phyloP scores from a whole-genome alignment of 2,329 filamentous ascomycete species.

The Neofusicoccum cordaticola region DNA sequence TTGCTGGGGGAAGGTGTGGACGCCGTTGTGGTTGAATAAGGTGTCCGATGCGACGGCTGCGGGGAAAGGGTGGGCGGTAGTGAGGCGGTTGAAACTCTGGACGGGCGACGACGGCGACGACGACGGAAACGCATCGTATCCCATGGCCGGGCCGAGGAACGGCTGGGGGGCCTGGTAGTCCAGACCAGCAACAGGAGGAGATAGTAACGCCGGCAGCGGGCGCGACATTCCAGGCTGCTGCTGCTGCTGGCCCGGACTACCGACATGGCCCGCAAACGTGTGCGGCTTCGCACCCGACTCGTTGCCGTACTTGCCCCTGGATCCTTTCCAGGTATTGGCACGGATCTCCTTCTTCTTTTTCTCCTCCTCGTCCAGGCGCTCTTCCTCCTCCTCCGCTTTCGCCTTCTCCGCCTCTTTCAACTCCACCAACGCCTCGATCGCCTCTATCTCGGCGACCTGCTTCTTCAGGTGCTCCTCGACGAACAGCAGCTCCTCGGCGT shows the following conservation, averaged over 20 bases:
- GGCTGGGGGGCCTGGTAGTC: too few relatives aligned
- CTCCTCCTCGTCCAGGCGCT: neutral
- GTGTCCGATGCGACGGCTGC: too few relatives aligned
- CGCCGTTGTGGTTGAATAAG: too few relatives aligned
- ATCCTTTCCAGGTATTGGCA: neutral
- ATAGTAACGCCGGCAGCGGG: neutral
- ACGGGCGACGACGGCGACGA: too few relatives aligned
- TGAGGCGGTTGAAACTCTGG: too few relatives aligned
- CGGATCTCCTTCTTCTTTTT: neutral
- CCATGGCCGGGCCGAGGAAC: too few relatives aligned
- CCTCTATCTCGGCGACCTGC: neutral
- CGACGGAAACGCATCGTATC: too few relatives aligned
- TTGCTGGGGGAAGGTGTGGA: too few relatives aligned
- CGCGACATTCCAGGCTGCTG: neutral
- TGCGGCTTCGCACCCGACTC: neutral
- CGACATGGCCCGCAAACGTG: neutral
- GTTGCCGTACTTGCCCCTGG: neutral
- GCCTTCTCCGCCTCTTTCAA: neutral
- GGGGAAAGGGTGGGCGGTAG: too few relatives aligned
- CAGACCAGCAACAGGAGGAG: neutral
- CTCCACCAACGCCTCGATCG: neutral
- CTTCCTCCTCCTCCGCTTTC: neutral
- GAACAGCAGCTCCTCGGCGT: too few relatives aligned
- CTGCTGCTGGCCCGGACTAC: neutral
- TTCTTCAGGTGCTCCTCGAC: neutral